Evolutionary conservation across 768 basidiomycete species (phyloP).

Genomic region (Leucocoprinus birnbaumii): DNA sequence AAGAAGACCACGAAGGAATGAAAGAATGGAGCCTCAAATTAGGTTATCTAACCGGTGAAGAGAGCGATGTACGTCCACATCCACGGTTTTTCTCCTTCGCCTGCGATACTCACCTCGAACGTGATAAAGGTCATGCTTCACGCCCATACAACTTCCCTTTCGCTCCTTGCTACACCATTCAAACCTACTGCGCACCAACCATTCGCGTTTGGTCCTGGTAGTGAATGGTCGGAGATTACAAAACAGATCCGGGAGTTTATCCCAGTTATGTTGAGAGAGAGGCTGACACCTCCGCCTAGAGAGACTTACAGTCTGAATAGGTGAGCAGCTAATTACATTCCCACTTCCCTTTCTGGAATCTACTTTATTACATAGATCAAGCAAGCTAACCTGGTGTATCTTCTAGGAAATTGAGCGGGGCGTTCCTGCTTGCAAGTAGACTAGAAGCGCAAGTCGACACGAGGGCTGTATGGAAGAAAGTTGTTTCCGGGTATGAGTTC

Average conservation of each 20-base stretch:
- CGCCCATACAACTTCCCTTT: constrained; percentile 83
- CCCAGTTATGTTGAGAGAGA: constrained; percentile 84
- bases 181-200: constrained; percentile 57
- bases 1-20: constrained; percentile 65
- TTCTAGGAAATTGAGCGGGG: constrained; percentile 76
- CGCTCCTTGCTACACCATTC: constrained; percentile 86
- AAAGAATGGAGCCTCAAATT: constrained; percentile 72
- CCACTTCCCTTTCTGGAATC: neutral
- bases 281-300: constrained; percentile 87
- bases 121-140: constrained; percentile 71
- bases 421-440: constrained; percentile 75
- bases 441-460: constrained; percentile 76
- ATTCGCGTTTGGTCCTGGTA: constrained; percentile 74
- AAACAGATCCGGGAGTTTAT: constrained; percentile 75
- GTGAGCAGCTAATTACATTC: too few species aligned
- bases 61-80: constrained; percentile 58
- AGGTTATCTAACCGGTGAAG: constrained; percentile 88
- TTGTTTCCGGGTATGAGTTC: constrained; percentile 43
- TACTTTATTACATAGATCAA: neutral
- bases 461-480: constrained; percentile 70
- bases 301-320: constrained; percentile 96
- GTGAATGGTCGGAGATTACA: constrained; percentile 70
- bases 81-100: neutral
- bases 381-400: neutral
- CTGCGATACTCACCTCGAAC: neutral